These are phyloP conservation scores for Bromus sterilis DNA, from an alignment of 176 grass and related monocot species.

Conservation along the genomic window DNA sequence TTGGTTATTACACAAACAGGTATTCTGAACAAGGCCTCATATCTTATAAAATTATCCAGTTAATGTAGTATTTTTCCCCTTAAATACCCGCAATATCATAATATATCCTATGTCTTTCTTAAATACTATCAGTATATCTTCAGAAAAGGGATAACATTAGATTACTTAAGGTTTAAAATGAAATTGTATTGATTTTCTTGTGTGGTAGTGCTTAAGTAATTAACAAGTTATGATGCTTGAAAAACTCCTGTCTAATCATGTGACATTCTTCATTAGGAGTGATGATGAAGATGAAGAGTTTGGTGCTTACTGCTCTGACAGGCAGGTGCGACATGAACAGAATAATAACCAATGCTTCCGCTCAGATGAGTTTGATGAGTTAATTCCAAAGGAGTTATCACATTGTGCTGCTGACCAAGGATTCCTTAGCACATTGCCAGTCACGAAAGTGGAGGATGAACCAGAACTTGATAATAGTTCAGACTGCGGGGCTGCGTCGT, in stretches of 20 bases:
- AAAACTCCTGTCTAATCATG: background rate
- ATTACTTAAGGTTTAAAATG: background rate
- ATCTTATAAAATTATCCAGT: background rate
- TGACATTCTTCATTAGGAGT: conserved; percentile 50
- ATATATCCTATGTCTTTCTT: no score
- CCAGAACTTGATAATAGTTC: conserved; percentile 76
- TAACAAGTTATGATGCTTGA: background rate
- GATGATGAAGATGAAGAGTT: conserved; percentile 75
- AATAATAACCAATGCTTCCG: conserved; percentile 48
- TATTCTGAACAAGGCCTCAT: conserved; percentile 24
- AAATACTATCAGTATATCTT: background rate
- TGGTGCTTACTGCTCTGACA: conserved; percentile 47
- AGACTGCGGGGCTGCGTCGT: conserved; percentile 64
- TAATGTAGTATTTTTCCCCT: background rate
- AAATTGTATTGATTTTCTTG: conserved; percentile 1
- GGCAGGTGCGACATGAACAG: conserved; percentile 34
- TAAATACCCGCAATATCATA: no score
- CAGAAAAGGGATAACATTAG: background rate
- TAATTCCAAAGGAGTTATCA: conserved; percentile 37
- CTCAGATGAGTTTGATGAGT: conserved; percentile 52
- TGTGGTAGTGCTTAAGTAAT: background rate
- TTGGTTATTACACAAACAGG: conserved; percentile 69
- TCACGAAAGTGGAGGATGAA: conserved; percentile 68
- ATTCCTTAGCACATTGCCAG: conserved; percentile 15
- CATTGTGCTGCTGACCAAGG: conserved; percentile 23